Base-by-base conservation (phyloP, 345 rosid species). In the Hibiscus tridactylites region DNA sequence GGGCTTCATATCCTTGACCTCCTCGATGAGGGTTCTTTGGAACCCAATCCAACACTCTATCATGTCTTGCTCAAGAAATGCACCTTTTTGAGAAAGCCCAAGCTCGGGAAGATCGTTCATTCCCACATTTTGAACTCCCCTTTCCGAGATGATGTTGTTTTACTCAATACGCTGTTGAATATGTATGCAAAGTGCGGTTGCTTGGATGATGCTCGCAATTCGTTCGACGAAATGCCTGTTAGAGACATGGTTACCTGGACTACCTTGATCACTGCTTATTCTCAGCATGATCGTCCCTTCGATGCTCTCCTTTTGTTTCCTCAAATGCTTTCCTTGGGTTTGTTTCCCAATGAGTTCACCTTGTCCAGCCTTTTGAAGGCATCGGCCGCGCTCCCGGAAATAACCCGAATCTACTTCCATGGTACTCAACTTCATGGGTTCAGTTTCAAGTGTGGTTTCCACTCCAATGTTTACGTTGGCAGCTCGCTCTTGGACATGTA, bases 401-500 rank as follows among this genome's bases (percentile, higher is more conserved):
- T 44, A 0, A 3, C 59, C 59, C 71, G 50, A 56, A 16, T 67
- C 15, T 68, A 72, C 61, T 49, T 42, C 52, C 76, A 37, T 16
- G 91, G 83, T n/a, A 73, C 71, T 79, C 88, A 81, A 78, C 72
- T 87, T 61, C 91, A 85, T 74, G 79, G 76, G 3, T 76, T 74
- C 58, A 74, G 79, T 75, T 74, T 84, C 68, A 82, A 77, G 74
- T 76, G n/a, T 64, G 88, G 88, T 28, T 81, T 71, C 63, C 72
- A 65, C 62, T 76, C 76, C 37, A 74, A 84, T 73, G 79, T 82
- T 68, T 84, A 77, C 37, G 90, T 85, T 29, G 85, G 86, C 17
- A 85, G 86, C 76, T 77, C 84, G 17, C 73, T 83, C 66, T 74
- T 83, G 72, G 87, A 85, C 75, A 77, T 85, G 88, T 83, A 87